Conservation (phyloP, 345 rosid genomes). For the Diplotaxis tenuifolia region DNA sequence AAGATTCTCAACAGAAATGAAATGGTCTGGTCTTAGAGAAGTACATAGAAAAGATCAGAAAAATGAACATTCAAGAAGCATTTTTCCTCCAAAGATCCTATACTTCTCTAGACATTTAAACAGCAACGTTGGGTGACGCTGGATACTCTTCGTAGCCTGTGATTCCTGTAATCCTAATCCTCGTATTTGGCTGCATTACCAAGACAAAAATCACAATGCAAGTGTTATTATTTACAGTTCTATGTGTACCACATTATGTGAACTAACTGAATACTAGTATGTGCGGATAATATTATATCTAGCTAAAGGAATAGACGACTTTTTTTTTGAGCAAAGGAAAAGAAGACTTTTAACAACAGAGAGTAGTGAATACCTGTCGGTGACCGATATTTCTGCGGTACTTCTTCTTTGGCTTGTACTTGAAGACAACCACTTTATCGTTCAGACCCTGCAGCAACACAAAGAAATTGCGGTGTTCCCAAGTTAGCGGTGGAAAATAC, state of each 20-base stretch:
- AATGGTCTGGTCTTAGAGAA: conserved; percentile 4
- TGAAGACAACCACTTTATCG: conserved; percentile 80
- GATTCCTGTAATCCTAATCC: conserved; percentile 80
- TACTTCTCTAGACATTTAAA: not conserved
- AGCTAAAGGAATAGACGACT: too few species aligned
- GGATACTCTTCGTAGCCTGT: conserved; percentile 78
- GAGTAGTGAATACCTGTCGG: conserved; percentile 64
- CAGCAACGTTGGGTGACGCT: conserved; percentile 44
- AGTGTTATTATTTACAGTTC: not conserved
- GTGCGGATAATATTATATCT: not conserved
- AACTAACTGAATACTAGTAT: not conserved
- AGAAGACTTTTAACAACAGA: not conserved
- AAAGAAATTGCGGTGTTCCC: not conserved
- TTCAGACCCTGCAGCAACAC: conserved; percentile 62
- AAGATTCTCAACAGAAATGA: not conserved
- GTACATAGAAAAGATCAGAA: conserved; percentile 12
- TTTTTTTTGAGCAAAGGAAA: not conserved
- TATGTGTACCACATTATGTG: not conserved
- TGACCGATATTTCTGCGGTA: conserved; percentile 97
- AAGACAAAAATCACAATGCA: conserved; percentile 4
- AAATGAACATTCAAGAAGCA: conserved; percentile 15
- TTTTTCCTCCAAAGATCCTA: not conserved
- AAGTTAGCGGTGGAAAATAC: not conserved
- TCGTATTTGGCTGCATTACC: conserved; percentile 75
- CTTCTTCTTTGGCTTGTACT: conserved; percentile 92